Percentiles rank a stretch among this genome's conserved stretches.
Conservation (phyloP, 164 flowering plant species). For the Cinnamomum chago region DNA sequence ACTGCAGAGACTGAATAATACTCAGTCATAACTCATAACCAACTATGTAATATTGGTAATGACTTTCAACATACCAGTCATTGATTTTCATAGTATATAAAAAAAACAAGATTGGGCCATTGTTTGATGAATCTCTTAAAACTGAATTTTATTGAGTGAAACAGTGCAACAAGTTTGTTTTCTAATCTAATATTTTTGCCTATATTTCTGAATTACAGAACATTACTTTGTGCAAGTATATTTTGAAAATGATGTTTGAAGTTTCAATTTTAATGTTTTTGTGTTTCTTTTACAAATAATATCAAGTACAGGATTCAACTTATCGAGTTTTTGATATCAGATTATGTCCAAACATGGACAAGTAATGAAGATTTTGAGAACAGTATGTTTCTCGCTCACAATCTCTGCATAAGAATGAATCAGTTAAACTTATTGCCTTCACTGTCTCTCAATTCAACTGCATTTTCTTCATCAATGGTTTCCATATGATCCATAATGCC, state of each 20-base stretch:
- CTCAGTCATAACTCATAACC: no score
- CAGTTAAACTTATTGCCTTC: background rate
- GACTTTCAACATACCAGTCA: no score
- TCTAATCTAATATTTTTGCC: background rate
- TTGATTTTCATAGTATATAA: no score
- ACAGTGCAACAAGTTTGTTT: background rate
- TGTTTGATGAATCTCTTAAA: no score
- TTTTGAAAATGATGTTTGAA: background rate
- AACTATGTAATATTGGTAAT: no score
- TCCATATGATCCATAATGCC: background rate
- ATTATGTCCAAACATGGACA: constrained; percentile 57
- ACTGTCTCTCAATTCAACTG: background rate
- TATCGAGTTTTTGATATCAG: constrained; percentile 68
- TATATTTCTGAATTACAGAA: background rate
- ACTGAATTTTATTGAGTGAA: background rate
- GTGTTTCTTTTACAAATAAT: background rate
- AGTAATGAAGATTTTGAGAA: constrained; percentile 43
- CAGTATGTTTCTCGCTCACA: constrained; percentile 31
- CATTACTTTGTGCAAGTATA: background rate
- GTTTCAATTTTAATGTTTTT: background rate
- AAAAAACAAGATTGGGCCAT: no score
- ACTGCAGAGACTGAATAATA: no score
- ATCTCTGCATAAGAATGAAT: background rate
- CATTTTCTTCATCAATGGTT: background rate
- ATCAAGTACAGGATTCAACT: constrained; percentile 78